phyloP scores from a whole-genome alignment of 1,284 basidiomycete genomes.

The Puccinia coronata region DNA sequence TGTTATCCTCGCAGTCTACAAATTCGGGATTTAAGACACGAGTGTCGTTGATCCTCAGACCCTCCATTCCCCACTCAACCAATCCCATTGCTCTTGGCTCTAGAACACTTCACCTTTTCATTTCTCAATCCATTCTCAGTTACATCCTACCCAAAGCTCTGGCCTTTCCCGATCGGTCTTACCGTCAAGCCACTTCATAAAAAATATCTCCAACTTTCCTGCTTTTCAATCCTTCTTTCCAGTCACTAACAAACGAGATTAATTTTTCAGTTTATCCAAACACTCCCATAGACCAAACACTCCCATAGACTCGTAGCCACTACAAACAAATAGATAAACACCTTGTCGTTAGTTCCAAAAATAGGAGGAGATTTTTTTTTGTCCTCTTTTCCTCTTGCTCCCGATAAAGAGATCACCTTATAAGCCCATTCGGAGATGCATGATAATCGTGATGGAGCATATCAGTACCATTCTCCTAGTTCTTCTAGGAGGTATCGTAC shows the following conservation, averaged over 20 bases:
- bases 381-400: not conserved
- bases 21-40: too few relatives aligned
- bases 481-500: slow-evolving; percentile 3
- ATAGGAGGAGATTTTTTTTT: not conserved
- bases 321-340: not conserved
- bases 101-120: not conserved
- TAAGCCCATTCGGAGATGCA: slow-evolving; percentile 2
- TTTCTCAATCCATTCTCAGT: too few relatives aligned
- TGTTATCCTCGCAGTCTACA: not conserved
- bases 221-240: not conserved
- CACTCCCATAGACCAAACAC: slow-evolving; percentile 1
- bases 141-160: too few relatives aligned
- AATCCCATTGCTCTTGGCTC: too few relatives aligned
- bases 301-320: not conserved
- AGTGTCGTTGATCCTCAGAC: too few relatives aligned
- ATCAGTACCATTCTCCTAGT: not conserved
- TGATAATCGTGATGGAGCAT: not conserved
- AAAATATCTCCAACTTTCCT: too few relatives aligned
- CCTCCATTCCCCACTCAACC: not conserved
- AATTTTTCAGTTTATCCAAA: not conserved
- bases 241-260: not conserved
- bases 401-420: not conserved
- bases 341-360: not conserved
- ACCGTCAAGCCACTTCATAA: too few relatives aligned
- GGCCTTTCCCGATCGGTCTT: too few relatives aligned